Evolutionary conservation across 305 asterid genomes (phyloP).

Genomic region (Fraxinus greggii): DNA sequence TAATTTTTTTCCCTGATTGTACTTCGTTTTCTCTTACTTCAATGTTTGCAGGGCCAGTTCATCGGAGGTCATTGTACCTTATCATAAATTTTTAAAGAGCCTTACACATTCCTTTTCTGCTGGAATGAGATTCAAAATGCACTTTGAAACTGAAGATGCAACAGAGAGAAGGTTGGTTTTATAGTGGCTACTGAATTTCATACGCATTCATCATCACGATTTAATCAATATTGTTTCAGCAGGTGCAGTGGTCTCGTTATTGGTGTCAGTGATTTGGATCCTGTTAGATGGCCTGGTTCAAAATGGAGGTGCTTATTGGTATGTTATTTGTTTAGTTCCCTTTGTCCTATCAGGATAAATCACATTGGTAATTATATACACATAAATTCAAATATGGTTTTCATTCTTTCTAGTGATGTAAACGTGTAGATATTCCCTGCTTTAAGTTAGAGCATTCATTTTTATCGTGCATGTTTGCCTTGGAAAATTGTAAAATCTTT

Average conservation of each 20-base stretch:
- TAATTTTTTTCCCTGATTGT: neutral
- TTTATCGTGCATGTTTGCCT: neutral
- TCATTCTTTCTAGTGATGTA: neutral
- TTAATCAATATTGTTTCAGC: conserved; percentile 27
- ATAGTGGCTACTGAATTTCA: neutral
- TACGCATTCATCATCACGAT: neutral
- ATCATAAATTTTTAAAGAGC: conserved; percentile 71
- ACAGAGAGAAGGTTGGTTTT: conserved; percentile 80
- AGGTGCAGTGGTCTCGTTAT: conserved; percentile 77
- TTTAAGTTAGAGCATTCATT: neutral
- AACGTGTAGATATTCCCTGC: neutral
- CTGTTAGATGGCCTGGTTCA: conserved; percentile 88
- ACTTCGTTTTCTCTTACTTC: neutral
- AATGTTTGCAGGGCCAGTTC: conserved; percentile 64
- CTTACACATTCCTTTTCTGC: conserved; percentile 57
- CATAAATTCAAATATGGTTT: neutral
- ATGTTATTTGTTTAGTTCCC: conserved; percentile 15
- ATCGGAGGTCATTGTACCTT: conserved; percentile 75
- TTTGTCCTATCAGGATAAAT: neutral
- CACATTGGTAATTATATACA: neutral
- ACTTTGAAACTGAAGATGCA: conserved; percentile 86
- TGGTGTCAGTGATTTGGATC: conserved; percentile 76
- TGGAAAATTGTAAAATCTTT: neutral
- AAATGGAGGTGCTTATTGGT: conserved; percentile 94
- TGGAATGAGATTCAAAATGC: conserved; percentile 86